phyloP scores from a whole-genome alignment of 495 filamentous ascomycete species.

The Lasiosphaeria hispida region DNA sequence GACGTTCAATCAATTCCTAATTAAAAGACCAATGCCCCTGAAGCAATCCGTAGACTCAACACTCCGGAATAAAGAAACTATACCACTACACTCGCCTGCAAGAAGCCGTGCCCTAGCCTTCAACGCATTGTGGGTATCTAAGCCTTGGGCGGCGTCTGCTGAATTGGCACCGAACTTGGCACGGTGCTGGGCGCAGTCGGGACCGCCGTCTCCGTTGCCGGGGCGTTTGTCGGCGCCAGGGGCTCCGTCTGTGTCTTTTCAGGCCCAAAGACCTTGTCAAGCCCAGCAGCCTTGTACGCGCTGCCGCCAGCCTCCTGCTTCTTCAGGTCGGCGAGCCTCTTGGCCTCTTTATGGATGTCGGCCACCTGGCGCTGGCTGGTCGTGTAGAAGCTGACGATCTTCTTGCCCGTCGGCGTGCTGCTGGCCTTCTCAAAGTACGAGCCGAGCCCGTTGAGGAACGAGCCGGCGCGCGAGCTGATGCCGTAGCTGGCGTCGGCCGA shows the following conservation, averaged over 20 bases:
- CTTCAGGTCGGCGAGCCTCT: slow-evolving; percentile 83
- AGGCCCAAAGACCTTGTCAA: slow-evolving; percentile 45
- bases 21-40: no score
- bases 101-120: no score
- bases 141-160: no score
- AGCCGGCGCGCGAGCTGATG: slow-evolving; percentile 62
- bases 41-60: no score
- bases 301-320: slow-evolving; percentile 57
- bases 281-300: slow-evolving; percentile 47
- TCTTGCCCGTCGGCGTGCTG: slow-evolving; percentile 79
- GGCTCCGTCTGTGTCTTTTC: slow-evolving; percentile 28
- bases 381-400: slow-evolving; percentile 80
- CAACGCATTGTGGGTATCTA: no score
- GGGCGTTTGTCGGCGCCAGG: slow-evolving; percentile 7
- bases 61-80: no score
- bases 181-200: not conserved
- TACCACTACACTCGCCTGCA: no score
- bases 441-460: slow-evolving; percentile 63
- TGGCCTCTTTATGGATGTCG: slow-evolving; percentile 89
- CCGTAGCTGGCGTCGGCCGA: slow-evolving; percentile 73
- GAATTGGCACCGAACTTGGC: no score
- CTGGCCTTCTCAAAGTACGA: slow-evolving; percentile 88
- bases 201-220: slow-evolving; percentile 10
- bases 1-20: no score
- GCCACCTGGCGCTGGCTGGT: slow-evolving; percentile 78